Conservation (phyloP, 176 grass and related monocot species). For the Calamus simplicifolius region DNA sequence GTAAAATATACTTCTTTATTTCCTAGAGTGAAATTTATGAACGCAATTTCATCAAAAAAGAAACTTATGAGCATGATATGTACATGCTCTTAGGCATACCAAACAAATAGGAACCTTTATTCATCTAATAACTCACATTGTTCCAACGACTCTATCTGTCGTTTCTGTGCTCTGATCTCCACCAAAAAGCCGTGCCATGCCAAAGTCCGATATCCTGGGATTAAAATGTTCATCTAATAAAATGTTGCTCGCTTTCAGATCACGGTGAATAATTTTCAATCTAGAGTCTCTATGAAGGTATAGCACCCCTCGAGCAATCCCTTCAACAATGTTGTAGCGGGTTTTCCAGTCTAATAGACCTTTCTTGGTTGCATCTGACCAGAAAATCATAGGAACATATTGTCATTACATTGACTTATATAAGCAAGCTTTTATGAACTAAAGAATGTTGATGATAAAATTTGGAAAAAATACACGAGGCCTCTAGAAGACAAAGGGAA, state of each 20-base stretch:
- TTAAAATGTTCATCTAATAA: neutral
- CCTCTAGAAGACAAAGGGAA: no score
- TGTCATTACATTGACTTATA: no score
- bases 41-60: no score
- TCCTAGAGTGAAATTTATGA: no score
- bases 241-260: slow-evolving; percentile 14
- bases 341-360: neutral
- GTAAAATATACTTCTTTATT: no score
- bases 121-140: neutral
- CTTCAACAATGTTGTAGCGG: neutral
- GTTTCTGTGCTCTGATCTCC: neutral
- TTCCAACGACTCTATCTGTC: slow-evolving; percentile 9
- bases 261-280: slow-evolving; percentile 14
- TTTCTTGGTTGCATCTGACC: slow-evolving; percentile 9
- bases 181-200: neutral
- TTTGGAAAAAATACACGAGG: no score
- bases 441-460: no score
- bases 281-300: slow-evolving; percentile 11
- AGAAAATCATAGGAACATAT: no score
- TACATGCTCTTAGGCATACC: no score
- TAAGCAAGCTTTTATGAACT: no score
- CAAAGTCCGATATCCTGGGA: slow-evolving; percentile 12
- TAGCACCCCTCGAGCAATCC: slow-evolving; percentile 8
- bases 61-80: no score
- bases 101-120: no score